Evolutionary conservation across 2,329 filamentous ascomycete species (phyloP), one percentile per base, ranked within the genome.

Genomic region (Ceratocystis huliohia): DNA sequence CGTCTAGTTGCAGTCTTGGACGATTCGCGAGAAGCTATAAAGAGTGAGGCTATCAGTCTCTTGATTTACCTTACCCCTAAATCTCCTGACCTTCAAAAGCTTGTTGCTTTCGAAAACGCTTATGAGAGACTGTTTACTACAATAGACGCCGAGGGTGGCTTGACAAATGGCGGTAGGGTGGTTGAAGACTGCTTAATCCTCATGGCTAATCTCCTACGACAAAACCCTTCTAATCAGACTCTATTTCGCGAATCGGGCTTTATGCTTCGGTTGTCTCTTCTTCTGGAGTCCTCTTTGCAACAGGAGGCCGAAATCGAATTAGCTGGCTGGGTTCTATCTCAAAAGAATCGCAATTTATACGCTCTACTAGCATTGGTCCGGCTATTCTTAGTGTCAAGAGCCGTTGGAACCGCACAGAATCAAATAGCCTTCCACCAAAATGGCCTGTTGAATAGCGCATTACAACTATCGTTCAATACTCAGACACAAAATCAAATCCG

Each of bases 111-210:
- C 70, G 91, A 96, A 72, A 93, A 91, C 79, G 90, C 92, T 0
- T 97, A 96, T 72, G 91, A 94, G 69, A 86, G 88, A 56, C 79
- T 95, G 30, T 96, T 97, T 74, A 81, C 81, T 57, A 86, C 97
- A 65, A 89, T 99, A 65, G 83, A 87, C 70, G 79, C 81, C 0
- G 94, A 99, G 72, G 94, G 94, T 0, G 88, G 87, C 1, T 78
- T 99, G 57, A 82, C 81, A 3, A 87, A 95, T 71, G 94, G 94
- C 17, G 91, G 89, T 53, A 88, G 93, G 69, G 84, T 89, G 13
- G 89, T 96, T 2, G 93, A 97, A 75, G 94, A 99, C 75, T 96
- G 92, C 71, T 79, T 99, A 22, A 93, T 94, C 67, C 80, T 99
- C 65, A 79, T 97, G 62, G 91, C 91, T 53, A 97, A 97, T 74